Percentiles rank a stretch among this genome's conserved stretches.
Conservation (phyloP, 345 rosid genomes). For the Lepidium africanum region DNA sequence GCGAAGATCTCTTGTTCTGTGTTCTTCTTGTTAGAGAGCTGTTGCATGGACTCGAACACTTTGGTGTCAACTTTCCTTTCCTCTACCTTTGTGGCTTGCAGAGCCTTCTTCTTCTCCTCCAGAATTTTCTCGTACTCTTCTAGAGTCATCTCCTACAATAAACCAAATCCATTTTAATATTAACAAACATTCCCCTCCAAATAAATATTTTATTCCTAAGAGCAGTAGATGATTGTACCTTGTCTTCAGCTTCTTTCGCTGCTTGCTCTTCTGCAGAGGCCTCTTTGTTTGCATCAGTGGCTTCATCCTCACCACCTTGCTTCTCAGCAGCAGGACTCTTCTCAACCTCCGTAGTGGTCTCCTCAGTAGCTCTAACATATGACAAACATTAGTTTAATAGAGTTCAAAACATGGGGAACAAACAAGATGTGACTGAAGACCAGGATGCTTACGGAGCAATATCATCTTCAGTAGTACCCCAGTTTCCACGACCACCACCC, state of each 20-base stretch:
- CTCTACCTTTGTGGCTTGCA: constrained; percentile 47
- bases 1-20: constrained; percentile 42
- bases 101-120: constrained; percentile 63
- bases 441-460: constrained; percentile 48
- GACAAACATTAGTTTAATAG: background rate
- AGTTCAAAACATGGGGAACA: background rate
- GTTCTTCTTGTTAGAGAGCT: constrained; percentile 57
- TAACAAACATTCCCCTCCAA: background rate
- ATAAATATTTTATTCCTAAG: no score
- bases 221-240: constrained; percentile 30
- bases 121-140: constrained; percentile 78
- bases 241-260: constrained; percentile 48
- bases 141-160: constrained; percentile 73
- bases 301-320: constrained; percentile 50
- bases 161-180: background rate
- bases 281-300: constrained; percentile 45
- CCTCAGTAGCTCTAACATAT: constrained; percentile 52
- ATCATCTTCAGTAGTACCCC: constrained; percentile 81
- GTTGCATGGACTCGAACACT: constrained; percentile 68
- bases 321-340: constrained; percentile 52
- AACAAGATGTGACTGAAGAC: background rate
- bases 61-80: constrained; percentile 60
- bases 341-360: constrained; percentile 44
- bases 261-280: constrained; percentile 26
- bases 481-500: constrained; percentile 89